Evolutionary conservation across 768 basidiomycete genomes (phyloP).

Genomic region (Russula virescens): DNA sequence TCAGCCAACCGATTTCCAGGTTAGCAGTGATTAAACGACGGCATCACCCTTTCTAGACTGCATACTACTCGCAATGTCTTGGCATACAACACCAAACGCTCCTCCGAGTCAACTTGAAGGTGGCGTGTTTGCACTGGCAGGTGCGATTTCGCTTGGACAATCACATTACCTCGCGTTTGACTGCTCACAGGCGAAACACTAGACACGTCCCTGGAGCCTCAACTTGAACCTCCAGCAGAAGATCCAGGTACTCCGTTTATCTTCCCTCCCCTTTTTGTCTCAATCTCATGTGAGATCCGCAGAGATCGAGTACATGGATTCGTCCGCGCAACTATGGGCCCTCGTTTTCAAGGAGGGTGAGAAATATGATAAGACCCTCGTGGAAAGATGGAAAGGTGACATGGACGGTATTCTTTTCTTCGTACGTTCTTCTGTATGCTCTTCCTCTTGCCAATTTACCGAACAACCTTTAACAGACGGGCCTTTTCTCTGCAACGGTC

Average conservation of each 20-base stretch:
- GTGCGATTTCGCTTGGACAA: background rate
- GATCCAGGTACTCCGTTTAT: background rate
- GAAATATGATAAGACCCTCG: constrained; percentile 14
- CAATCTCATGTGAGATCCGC: background rate
- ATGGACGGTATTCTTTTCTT: constrained; percentile 12
- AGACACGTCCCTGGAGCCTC: background rate
- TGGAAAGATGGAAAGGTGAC: constrained; percentile 10
- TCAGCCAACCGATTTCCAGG: too few species aligned
- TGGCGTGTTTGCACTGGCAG: background rate
- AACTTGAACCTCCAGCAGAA: background rate
- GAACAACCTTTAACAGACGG: background rate
- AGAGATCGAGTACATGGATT: constrained; percentile 13
- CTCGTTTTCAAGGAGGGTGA: constrained; percentile 12
- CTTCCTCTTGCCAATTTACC: background rate
- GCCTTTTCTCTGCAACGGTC: constrained; percentile 12
- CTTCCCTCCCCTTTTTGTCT: background rate
- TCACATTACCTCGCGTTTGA: background rate
- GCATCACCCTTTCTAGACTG: too few species aligned
- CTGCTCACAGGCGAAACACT: too few species aligned
- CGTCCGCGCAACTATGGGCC: constrained; percentile 14
- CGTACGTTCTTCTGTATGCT: background rate
- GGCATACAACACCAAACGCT: background rate
- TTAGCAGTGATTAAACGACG: too few species aligned
- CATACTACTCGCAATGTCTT: background rate
- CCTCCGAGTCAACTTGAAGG: background rate